Percentiles rank a stretch among this genome's conserved stretches.
Conservation (phyloP, 1,284 basidiomycete species). For the Ustilago lituana region DNA sequence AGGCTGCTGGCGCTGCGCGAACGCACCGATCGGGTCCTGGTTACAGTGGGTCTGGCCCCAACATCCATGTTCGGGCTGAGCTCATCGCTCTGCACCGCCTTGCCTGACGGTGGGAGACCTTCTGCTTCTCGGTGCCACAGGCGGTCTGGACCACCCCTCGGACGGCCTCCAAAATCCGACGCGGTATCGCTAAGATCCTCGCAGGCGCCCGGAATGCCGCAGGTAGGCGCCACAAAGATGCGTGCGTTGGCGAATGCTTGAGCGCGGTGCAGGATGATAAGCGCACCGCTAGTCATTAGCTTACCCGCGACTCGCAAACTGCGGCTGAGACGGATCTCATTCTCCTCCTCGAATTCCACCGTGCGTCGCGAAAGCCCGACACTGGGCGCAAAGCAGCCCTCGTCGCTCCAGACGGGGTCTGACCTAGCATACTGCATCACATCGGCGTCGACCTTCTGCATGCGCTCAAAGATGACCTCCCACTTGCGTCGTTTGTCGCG, state of each 20-base stretch:
- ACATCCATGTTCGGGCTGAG: conserved; percentile 10
- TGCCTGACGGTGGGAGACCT: conserved; percentile 29
- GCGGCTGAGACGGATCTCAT: conserved; percentile 43
- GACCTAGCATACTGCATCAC: conserved; percentile 52
- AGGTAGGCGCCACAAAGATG: conserved; percentile 58
- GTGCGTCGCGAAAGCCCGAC: conserved; percentile 36
- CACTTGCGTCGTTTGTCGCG: conserved; percentile 37
- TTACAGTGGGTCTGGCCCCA: neutral
- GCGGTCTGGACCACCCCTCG: conserved; percentile 21
- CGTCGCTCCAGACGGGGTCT: conserved; percentile 52
- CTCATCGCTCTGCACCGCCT: conserved; percentile 21
- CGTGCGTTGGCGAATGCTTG: conserved; percentile 59
- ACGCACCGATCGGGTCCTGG: conserved; percentile 4
- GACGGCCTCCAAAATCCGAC: conserved; percentile 25
- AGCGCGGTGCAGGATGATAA: conserved; percentile 58
- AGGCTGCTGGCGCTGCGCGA: conserved; percentile 33
- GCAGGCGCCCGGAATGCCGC: conserved; percentile 55
- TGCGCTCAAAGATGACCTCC: conserved; percentile 53
- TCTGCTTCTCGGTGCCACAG: conserved; percentile 44
- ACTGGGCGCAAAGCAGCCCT: conserved; percentile 39
- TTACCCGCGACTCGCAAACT: conserved; percentile 52
- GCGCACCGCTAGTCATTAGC: conserved; percentile 58
- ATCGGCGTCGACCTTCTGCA: conserved; percentile 55
- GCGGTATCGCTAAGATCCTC: conserved; percentile 40
- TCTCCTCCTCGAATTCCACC: conserved; percentile 45